Conservation (phyloP, 2,329 filamentous ascomycete species). For the Verticillium nonalfalfae region DNA sequence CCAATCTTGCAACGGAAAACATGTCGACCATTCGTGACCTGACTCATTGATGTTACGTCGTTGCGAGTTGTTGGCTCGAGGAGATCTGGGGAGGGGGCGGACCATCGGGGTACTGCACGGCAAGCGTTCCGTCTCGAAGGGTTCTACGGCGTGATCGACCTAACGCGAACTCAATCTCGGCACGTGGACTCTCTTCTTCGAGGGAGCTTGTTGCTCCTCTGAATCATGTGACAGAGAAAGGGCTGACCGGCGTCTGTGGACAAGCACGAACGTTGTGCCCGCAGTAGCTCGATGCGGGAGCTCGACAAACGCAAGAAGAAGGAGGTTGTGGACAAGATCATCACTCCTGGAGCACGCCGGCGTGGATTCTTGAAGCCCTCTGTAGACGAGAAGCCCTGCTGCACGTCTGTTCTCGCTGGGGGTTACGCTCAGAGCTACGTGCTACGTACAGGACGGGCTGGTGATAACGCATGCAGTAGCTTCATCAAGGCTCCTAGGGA, state of each 20-base stretch:
- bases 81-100: background rate
- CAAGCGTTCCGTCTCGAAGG: background rate
- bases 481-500: background rate
- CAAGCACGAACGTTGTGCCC: background rate
- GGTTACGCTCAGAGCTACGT: background rate
- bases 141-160: background rate
- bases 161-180: background rate
- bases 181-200: background rate
- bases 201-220: background rate
- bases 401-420: background rate
- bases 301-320: background rate
- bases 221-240: background rate
- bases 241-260: background rate
- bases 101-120: background rate
- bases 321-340: background rate
- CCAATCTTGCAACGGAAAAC: background rate
- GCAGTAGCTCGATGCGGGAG: background rate
- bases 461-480: background rate
- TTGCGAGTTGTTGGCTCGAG: background rate
- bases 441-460: background rate
- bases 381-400: background rate
- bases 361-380: background rate
- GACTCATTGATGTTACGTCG: background rate
- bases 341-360: background rate
- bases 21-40: background rate